A percentile compares a stretch with the other conserved stretches of the same genome.
phyloP scores from a whole-genome alignment of 768 basidiomycete species.

The Rubroboletus pulcherrimus region DNA sequence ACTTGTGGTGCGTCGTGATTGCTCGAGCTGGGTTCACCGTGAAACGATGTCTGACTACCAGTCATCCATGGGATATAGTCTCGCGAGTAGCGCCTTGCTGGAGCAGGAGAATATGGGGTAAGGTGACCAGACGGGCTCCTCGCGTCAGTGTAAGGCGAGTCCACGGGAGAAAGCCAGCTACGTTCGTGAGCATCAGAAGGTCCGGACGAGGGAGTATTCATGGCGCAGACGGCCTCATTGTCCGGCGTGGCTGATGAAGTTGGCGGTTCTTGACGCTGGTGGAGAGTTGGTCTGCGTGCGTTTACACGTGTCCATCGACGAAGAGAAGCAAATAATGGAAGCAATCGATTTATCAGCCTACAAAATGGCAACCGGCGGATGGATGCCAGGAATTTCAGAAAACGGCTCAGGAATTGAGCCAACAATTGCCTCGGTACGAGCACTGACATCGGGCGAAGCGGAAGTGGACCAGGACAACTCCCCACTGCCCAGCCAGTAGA shows the following conservation, averaged over 20 bases:
- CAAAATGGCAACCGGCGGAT: not conserved
- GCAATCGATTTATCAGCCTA: not conserved
- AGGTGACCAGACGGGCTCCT: slow-evolving; percentile 23
- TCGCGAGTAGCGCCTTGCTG: slow-evolving; percentile 10
- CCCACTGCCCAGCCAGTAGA: not conserved
- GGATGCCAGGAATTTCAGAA: slow-evolving; percentile 2
- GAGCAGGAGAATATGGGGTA: slow-evolving; percentile 10
- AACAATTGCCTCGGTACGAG: not conserved
- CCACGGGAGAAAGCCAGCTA: slow-evolving; percentile 9
- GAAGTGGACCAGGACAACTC: not conserved
- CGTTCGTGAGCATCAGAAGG: not conserved
- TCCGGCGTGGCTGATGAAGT: not conserved
- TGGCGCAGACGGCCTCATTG: slow-evolving; percentile 7
- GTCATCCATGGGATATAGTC: slow-evolving; percentile 2
- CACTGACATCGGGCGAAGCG: not conserved
- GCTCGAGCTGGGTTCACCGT: slow-evolving; percentile 14
- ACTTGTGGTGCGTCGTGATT: not conserved
- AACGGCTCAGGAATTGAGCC: not conserved
- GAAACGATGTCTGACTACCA: slow-evolving; percentile 13
- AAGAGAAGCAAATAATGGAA: slow-evolving; percentile 1
- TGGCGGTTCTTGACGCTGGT: not conserved
- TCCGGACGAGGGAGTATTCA: slow-evolving; percentile 11
- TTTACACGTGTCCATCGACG: not conserved
- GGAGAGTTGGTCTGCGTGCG: not conserved
- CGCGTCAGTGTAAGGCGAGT: slow-evolving; percentile 7